Conservation (phyloP, 2,329 filamentous ascomycete genomes). For the Xylariaceae sp. region DNA sequence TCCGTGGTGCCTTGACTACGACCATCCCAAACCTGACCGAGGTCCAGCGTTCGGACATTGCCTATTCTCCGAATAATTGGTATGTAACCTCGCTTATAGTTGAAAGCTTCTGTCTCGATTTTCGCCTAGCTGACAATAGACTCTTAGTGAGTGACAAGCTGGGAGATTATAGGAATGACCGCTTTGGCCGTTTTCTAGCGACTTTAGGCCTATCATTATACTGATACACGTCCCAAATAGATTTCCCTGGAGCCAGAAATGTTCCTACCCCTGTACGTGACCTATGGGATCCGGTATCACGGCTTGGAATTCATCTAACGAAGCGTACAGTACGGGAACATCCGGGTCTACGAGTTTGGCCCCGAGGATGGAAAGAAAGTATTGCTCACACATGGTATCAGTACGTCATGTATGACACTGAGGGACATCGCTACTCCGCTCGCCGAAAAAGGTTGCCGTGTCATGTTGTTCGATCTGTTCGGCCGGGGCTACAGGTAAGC, state of each 20-base stretch:
- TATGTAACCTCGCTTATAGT: too few species aligned
- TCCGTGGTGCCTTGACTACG: slow-evolving; percentile 44
- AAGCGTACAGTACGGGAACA: slow-evolving; percentile 57
- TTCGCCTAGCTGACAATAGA: too few species aligned
- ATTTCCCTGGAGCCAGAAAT: slow-evolving; percentile 69
- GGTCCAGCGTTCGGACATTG: slow-evolving; percentile 36
- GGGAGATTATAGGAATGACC: too few species aligned
- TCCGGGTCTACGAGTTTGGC: slow-evolving; percentile 80
- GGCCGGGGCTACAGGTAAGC: slow-evolving; percentile 68
- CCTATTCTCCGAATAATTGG: slow-evolving; percentile 65
- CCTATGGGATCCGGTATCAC: background rate
- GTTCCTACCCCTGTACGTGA: slow-evolving; percentile 60
- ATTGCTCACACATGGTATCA: slow-evolving; percentile 78
- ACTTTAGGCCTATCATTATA: too few species aligned
- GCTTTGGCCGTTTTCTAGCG: too few species aligned
- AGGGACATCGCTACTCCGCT: slow-evolving; percentile 63
- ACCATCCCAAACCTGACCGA: slow-evolving; percentile 34
- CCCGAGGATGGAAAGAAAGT: slow-evolving; percentile 69
- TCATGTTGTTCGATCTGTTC: slow-evolving; percentile 76
- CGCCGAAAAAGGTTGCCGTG: slow-evolving; percentile 66
- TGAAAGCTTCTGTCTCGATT: too few species aligned
- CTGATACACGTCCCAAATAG: too few species aligned
- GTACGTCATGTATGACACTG: slow-evolving; percentile 73
- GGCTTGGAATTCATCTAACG: background rate
- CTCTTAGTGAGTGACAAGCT: too few species aligned